Base-by-base conservation (phyloP, 352 stramenopile species). In the Ochromonadaceae sp. region DNA sequence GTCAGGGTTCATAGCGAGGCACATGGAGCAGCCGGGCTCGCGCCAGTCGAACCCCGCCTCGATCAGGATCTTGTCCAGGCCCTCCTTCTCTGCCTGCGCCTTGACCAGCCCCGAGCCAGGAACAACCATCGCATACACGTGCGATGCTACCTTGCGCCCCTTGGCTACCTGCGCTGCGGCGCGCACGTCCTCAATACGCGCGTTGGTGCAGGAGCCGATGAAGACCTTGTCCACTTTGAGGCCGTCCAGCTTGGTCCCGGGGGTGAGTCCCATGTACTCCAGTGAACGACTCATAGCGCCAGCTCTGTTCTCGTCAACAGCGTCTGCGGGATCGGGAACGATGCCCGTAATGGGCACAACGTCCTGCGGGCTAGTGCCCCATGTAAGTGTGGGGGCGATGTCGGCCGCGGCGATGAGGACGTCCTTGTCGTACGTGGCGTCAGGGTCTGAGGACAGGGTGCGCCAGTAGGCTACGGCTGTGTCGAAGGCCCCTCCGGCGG, bases 181-280 rank as follows among this genome's bases (percentile, higher is more conserved):
- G 15, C 81, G 79, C 34, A 91, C 76, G 69, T 91, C 83, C 67
- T 91, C 83, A 52, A 88, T 90, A 65, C 83, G 78, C 36, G 81
- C 82, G 68, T 88, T 88, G 4, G 82, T 90, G 70, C 83, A 91
- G 17, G 78, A 87, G 42, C 82, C 83, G 59, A 91, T 88, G 69
- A 89, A 91, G 3, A 86, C 78, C 44, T 87, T 85, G 46, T 88
- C 74, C 52, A 91, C 78, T 32, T 76, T 76, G 10, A 79, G 74
- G 31, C 75, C 78, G 50, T 81, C 74, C 35, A 88, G 74, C 28
- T 66, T 46, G 48, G 78, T 73, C 41, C 78, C 73, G 65, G 80
- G 70, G 9, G 59, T 74, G 20, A 91, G 68, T 36, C 81, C 83
- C 74, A 88, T 89, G 67, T 91, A 90, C 52, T 88, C 77, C 30